Evolutionary conservation across 2,329 filamentous ascomycete genomes (phyloP), one percentile per base, ranked within the genome.

Genomic region (Dothideomycetes sp.): DNA sequence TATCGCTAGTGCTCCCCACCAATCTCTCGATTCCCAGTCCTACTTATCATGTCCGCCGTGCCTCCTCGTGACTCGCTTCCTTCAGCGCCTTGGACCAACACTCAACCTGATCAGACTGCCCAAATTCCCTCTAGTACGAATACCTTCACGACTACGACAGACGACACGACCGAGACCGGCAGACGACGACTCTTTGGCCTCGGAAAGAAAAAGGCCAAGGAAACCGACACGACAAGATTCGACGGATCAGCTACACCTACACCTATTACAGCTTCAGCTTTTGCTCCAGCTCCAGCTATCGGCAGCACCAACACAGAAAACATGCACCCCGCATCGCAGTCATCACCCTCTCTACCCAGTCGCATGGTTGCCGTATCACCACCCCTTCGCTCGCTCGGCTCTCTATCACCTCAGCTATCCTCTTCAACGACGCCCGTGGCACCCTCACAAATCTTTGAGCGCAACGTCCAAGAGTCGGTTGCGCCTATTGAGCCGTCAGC

Each of bases 381-480:
- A 19, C 22, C 30, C 4, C 34, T 29, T 19, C 20, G 28, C 4
- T 30, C 42, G 1, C 20, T 44, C 12, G 34, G 31, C 69, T 69
- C 51, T 80, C 81, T 10, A 73, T 89, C 86, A 7, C 82, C 86
- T 4, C 74, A 82, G 34, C 64, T 88, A 31, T 76, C 81, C 39
- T 94, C 86, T 15, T 32, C 37, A 29, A 40, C 37, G 10, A n/a
- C n/a, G n/a, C n/a, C n/a, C n/a, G 85, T 88, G 11, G 84, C 86
- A 0, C 76, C 74, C 15, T 76, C 74, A 33, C 68, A 74, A 53
- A 95, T 96, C 53, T 96, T 96, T 58, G 89, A 96, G 67, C 83
- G 89, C 54, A 85, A 88, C 59, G 89, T 96, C 17, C 89, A 95
- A 62, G 88, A 95, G 54, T 76, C 76, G 53, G 68, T 74, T 20